Base-by-base conservation (phyloP, 2,329 filamentous ascomycete genomes). In the Aspergillus floridensis region DNA sequence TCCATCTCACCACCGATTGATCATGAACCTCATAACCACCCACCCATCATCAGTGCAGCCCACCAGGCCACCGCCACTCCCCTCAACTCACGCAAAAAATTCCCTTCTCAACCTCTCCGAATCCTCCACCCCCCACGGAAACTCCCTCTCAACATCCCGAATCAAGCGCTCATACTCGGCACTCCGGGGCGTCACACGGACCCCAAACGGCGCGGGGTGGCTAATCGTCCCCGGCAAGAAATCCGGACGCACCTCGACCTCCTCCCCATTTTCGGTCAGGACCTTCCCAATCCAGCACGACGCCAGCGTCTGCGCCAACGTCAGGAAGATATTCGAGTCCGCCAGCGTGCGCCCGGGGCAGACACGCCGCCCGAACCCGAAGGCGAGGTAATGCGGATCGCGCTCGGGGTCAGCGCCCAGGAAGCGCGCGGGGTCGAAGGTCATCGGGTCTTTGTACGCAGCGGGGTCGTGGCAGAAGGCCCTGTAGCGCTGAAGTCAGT, bases 381-480 rank as follows among this genome's bases (percentile, higher is more conserved):
- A 63, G 7, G 44, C 46, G 1, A 60, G 35, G 19, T 19, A 31
- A 0, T 41, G 35, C 2, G 60, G 60, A 12, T 63, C 60, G 4
- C 11, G 44, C 19, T 60, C 49, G 1, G 58, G 58, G 2, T 12
- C 2, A 0, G 10, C 2, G 4, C 10, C 32, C 0, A 63, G 56
- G 52, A 63, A 63, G 0, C 60, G 58, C 1, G 44, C 46, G 1
- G 60, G 58, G 7, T 57, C 54, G 56, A 63, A 63, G 32, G 32
- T 26, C 22, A n/a, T 29, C 0, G 60, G 58, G 46, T 54, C 12
- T 12, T 11, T 38, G 49, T 63, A 63, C 7, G 4, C 7, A 4
- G 26, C 26, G 3, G 60, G 49, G 44, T 63, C 56, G 44, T 63
- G 60, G 2, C 52, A 56, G 35, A 56, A 60, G 14, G 51, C 44